These are phyloP conservation scores for Hypoxylon fuscum DNA, from an alignment of 495 filamentous ascomycete species.

Conservation along the genomic window DNA sequence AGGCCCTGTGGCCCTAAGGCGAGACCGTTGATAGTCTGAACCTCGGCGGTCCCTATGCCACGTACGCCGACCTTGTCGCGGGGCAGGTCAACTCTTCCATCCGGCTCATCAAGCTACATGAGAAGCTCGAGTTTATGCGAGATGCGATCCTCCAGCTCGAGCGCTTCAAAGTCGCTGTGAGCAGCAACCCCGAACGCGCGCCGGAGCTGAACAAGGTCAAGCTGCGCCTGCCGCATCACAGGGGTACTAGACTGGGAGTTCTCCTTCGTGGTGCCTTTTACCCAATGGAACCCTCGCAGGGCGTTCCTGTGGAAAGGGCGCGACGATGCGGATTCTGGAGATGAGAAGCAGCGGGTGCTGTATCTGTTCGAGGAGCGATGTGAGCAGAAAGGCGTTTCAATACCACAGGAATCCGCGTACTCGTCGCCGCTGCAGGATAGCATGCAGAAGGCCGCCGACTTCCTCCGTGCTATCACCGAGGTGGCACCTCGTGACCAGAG, in stretches of 20 bases:
- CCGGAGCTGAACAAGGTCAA: background rate
- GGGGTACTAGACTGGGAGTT: background rate
- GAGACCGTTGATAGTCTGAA: slow-evolving; percentile 42
- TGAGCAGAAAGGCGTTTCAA: background rate
- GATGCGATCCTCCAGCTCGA: slow-evolving; percentile 39
- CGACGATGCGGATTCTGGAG: background rate
- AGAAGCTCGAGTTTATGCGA: slow-evolving; percentile 30
- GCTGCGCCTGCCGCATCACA: background rate
- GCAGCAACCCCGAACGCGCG: background rate
- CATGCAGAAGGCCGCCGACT: background rate
- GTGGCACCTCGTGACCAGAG: background rate
- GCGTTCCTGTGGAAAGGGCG: background rate
- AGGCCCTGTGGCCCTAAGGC: slow-evolving; percentile 33
- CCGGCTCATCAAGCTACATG: slow-evolving; percentile 37
- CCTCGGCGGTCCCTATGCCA: slow-evolving; percentile 23
- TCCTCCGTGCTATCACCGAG: background rate
- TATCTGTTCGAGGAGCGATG: background rate
- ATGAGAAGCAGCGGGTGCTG: background rate
- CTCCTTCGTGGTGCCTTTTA: background rate
- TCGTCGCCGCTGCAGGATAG: background rate
- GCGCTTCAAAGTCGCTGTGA: slow-evolving; percentile 23
- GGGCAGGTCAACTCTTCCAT: slow-evolving; percentile 34
- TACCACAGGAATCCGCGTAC: background rate
- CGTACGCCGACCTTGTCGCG: slow-evolving; percentile 37
- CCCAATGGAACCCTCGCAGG: background rate